Conservation (phyloP, 2,329 filamentous ascomycete species). For the Thielaviopsis punctulata region DNA sequence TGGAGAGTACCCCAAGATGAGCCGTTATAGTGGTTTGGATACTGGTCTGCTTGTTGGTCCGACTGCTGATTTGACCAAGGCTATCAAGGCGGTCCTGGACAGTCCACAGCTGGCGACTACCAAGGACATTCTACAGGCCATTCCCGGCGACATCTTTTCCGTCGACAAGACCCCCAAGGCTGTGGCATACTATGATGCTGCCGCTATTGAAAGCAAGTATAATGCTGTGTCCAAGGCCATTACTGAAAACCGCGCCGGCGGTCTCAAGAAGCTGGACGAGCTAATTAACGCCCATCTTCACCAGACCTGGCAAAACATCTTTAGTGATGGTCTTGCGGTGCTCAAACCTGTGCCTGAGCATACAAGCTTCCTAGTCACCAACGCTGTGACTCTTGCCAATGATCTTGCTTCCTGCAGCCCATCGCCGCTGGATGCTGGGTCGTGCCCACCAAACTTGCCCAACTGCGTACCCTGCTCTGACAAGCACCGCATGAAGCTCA, state of each 20-base stretch:
- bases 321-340: conserved; percentile 60
- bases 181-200: conserved; percentile 61
- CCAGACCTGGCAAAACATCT: conserved; percentile 64
- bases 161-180: conserved; percentile 47
- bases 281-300: conserved; percentile 80
- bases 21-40: conserved; percentile 54
- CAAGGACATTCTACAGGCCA: conserved; percentile 45
- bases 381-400: conserved; percentile 54
- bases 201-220: conserved; percentile 48
- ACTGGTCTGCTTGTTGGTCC: conserved; percentile 58
- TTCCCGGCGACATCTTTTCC: conserved; percentile 42
- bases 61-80: conserved; percentile 43
- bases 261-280: conserved; percentile 47
- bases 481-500: conserved; percentile 45
- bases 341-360: conserved; percentile 63
- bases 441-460: conserved; percentile 67
- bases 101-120: conserved; percentile 36
- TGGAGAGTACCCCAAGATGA: conserved; percentile 57
- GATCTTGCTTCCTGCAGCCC: conserved; percentile 60
- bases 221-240: conserved; percentile 47
- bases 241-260: conserved; percentile 35
- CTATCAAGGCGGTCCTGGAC: conserved; percentile 42
- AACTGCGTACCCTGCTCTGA: conserved; percentile 60
- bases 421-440: conserved; percentile 47
- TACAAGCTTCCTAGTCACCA: conserved; percentile 54